phyloP scores from a whole-genome alignment of 2,329 filamentous ascomycete species.

The Neurospora sp. region DNA sequence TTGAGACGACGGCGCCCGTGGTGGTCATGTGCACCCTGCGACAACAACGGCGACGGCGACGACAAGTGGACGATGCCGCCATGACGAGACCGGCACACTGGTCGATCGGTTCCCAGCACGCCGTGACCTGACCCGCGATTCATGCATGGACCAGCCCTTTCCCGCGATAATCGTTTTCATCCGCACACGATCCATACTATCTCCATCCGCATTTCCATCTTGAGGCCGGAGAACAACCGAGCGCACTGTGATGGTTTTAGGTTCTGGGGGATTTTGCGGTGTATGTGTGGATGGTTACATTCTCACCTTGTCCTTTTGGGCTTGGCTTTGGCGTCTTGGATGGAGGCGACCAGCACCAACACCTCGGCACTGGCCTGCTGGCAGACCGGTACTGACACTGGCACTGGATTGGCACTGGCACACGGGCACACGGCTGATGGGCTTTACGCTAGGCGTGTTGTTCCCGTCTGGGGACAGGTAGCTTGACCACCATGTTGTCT shows the following conservation, averaged over 20 bases:
- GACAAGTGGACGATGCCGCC: neutral
- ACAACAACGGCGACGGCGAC: neutral
- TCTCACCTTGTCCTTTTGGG: neutral
- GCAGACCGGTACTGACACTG: neutral
- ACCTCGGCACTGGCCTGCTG: neutral
- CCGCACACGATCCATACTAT: slow-evolving; percentile 1
- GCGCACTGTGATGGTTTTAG: neutral
- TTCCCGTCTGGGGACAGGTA: neutral
- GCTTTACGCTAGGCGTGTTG: neutral
- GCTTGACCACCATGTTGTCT: neutral
- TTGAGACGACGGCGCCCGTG: neutral
- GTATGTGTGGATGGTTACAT: neutral
- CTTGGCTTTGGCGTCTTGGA: neutral
- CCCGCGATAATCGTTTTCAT: slow-evolving; percentile 2
- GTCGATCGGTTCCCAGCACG: slow-evolving; percentile 3
- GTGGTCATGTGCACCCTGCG: neutral
- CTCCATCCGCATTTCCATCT: neutral
- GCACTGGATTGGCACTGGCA: neutral
- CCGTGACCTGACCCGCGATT: neutral
- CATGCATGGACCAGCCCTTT: neutral
- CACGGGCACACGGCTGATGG: neutral
- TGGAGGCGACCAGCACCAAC: neutral
- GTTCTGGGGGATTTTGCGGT: neutral
- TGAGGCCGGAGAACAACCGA: neutral
- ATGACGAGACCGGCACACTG: neutral